Evolutionary conservation across 2,329 filamentous ascomycete species (phyloP), one percentile per base, ranked within the genome.

Genomic region (Scedosporium minutisporum): DNA sequence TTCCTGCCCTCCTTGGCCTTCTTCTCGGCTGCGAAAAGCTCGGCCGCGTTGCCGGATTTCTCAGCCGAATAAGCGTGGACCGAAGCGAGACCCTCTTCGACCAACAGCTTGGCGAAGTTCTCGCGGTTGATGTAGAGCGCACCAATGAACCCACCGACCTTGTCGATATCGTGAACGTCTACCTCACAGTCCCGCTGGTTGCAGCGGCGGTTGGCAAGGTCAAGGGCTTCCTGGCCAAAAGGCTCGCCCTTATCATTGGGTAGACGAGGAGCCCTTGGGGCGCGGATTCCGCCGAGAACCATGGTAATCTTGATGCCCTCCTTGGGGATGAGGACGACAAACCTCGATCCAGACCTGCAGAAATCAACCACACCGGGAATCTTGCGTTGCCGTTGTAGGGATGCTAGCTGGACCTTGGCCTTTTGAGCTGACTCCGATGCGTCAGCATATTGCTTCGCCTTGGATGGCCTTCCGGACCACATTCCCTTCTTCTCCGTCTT

Each of bases 131-230:
- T 85, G 74, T 92, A 97, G 25, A 99, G 82, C 14, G 91, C 90
- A 62, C 95, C 95, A 68, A 99, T 97, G 80, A 99, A 99, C 44
- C 95, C 95, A 69, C 95, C 95, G 27, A 95, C 88, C 81, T 97
- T 97, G 81, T 99, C 95, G 68, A 91, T 90, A 69, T 93, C 92
- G 73, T 96, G 87, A 21, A 99, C 89, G 69, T 99, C 93, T 64
- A 99, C 90, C 75, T 97, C 93, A 58, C 95, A 93, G 74, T 99
- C 95, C 62, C 95, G 88, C 79, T 99, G 95, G 80, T 92, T 89
- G 77, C 89, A 92, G 63, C 93, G 86, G 70, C 86, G 88, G 76
- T 91, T 92, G 58, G 93, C 93, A 68, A 97, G 87, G 60, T 99
- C 93, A 65, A 96, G 84, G 3, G 93, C 93, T 77, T 99, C 95